Evolutionary conservation across 2,329 filamentous ascomycete genomes (phyloP).

Genomic region (Rhinocladiella mackenziei): DNA sequence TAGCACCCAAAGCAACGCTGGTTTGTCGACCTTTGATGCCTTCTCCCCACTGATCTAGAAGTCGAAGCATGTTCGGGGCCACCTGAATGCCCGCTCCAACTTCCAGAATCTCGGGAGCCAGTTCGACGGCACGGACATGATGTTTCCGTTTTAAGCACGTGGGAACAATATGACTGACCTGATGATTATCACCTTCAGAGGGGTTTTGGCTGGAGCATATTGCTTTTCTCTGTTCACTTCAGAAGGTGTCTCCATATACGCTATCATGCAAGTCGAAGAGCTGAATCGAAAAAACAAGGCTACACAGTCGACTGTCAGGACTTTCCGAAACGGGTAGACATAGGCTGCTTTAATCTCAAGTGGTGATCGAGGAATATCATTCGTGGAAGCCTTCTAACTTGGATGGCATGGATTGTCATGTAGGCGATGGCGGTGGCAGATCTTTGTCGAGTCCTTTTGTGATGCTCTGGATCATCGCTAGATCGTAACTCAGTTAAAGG

Average conservation of each 20-base stretch:
- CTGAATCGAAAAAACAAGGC: not conserved
- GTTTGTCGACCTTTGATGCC: conserved; percentile 26
- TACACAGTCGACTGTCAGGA: no score
- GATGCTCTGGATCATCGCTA: no score
- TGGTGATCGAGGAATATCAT: no score
- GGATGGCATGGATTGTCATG: no score
- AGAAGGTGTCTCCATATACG: conserved; percentile 5
- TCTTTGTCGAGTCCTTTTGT: no score
- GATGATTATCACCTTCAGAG: conserved; percentile 18
- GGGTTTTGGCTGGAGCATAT: conserved; percentile 13
- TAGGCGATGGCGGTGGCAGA: no score
- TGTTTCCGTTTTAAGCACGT: conserved; percentile 33
- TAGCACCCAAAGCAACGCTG: conserved; percentile 39
- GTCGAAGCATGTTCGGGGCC: conserved; percentile 29
- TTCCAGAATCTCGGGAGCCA: conserved; percentile 65
- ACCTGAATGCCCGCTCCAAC: conserved; percentile 29
- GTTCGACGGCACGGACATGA: conserved; percentile 55
- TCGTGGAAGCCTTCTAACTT: no score
- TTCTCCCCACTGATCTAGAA: conserved; percentile 24
- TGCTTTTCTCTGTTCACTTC: conserved; percentile 16
- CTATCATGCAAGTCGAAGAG: no score
- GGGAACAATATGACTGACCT: conserved; percentile 25
- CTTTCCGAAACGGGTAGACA: no score
- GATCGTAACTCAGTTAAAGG: not conserved
- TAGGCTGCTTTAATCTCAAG: no score